phyloP scores from a whole-genome alignment of 495 filamentous ascomycete species.

The Trichoderma gamsii region DNA sequence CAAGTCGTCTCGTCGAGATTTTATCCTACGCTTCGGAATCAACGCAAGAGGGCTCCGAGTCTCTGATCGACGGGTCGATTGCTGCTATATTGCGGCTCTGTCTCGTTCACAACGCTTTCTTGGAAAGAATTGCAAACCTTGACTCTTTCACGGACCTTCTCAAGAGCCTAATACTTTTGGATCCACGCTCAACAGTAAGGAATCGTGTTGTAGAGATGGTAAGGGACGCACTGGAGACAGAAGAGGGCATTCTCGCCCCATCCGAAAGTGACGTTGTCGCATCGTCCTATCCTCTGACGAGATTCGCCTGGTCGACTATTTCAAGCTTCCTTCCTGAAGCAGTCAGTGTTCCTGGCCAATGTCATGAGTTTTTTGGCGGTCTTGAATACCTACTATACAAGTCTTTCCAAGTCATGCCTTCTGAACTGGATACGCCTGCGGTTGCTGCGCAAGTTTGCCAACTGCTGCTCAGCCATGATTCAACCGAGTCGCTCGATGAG shows the following conservation, averaged over 20 bases:
- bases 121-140: slow-evolving; percentile 48
- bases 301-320: slow-evolving; percentile 45
- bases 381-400: slow-evolving; percentile 45
- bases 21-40: neutral
- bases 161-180: slow-evolving; percentile 36
- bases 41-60: neutral
- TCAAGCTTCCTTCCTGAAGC: slow-evolving; percentile 38
- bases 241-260: slow-evolving; percentile 18
- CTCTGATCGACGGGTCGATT: neutral
- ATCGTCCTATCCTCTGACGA: slow-evolving; percentile 25
- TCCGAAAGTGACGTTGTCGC: neutral
- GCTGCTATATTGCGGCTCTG: neutral
- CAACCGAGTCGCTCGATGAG: slow-evolving; percentile 26
- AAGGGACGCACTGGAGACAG: slow-evolving; percentile 16
- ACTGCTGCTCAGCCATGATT: slow-evolving; percentile 47
- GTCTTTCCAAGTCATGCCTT: slow-evolving; percentile 45
- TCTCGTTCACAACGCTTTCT: slow-evolving; percentile 35
- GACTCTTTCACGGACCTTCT: slow-evolving; percentile 22
- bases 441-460: slow-evolving; percentile 49
- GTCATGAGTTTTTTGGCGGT: slow-evolving; percentile 41
- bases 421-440: slow-evolving; percentile 44
- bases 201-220: slow-evolving; percentile 37
- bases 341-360: slow-evolving; percentile 27
- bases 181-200: slow-evolving; percentile 35
- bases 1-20: neutral